Evolutionary conservation across 2,329 filamentous ascomycete genomes (phyloP).

Genomic region (Arthrobotrys conoides): DNA sequence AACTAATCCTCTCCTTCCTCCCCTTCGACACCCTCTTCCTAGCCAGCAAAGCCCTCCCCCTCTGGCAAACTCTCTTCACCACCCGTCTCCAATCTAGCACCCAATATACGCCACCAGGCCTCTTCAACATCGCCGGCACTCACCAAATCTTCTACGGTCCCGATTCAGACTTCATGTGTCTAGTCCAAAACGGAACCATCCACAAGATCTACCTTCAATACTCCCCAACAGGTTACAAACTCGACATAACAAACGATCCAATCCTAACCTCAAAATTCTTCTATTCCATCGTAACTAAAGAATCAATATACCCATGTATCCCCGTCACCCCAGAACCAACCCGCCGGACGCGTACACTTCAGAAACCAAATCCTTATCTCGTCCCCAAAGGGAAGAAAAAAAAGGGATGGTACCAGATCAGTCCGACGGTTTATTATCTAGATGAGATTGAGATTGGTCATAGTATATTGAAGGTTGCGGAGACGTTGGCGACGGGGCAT

Average conservation of each 20-base stretch:
- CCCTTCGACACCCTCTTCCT: conserved; percentile 9
- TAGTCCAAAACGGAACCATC: not conserved
- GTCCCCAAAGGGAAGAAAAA: not conserved
- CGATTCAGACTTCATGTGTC: not conserved
- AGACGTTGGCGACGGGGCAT: not conserved
- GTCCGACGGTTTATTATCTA: not conserved
- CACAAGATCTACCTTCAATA: not conserved
- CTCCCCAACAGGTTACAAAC: not conserved
- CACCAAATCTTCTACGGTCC: conserved; percentile 14
- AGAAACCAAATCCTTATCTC: not conserved
- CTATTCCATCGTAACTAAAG: not conserved
- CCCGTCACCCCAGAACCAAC: not conserved
- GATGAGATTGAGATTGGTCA: not conserved
- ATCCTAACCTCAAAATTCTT: not conserved
- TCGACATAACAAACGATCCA: conserved; percentile 11
- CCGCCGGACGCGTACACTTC: not conserved
- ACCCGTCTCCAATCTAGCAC: not conserved
- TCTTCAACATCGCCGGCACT: not conserved
- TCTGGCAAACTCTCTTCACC: not conserved
- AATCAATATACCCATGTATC: not conserved
- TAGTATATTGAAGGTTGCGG: not conserved
- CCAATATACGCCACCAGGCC: not conserved
- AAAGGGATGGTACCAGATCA: not conserved
- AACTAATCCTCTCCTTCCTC: conserved; percentile 3
- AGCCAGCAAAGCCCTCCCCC: not conserved